phyloP scores from a whole-genome alignment of 2,329 filamentous ascomycete species.

The Falciphora oryzae region DNA sequence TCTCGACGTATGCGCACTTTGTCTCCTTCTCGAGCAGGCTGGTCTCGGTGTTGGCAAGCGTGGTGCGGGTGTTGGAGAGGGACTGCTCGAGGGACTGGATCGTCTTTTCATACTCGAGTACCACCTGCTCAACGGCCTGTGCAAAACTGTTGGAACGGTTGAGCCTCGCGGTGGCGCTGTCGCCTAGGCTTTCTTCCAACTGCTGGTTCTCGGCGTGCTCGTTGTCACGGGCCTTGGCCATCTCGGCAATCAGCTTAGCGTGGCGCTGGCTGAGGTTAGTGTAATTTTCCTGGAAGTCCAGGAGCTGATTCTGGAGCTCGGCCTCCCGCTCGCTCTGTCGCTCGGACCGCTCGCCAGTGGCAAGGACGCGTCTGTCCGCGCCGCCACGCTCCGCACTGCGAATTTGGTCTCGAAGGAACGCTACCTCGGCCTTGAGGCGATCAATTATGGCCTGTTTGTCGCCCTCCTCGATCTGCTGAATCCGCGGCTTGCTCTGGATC shows the following conservation, averaged over 20 bases:
- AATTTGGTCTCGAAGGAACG: constrained; percentile 91
- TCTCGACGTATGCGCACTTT: constrained; percentile 88
- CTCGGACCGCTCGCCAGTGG: constrained; percentile 66
- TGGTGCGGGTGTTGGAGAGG: constrained; percentile 78
- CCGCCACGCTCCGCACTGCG: constrained; percentile 68
- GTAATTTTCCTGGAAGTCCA: constrained; percentile 94
- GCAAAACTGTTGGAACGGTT: constrained; percentile 96
- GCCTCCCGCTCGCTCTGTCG: constrained; percentile 78
- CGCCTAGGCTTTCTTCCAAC: constrained; percentile 59
- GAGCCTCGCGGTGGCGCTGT: constrained; percentile 77
- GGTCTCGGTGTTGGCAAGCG: constrained; percentile 79
- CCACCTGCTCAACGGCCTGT: constrained; percentile 90
- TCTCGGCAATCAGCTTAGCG: constrained; percentile 89
- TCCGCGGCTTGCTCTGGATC: constrained; percentile 95
- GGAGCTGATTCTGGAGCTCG: constrained; percentile 87
- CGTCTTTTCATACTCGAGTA: constrained; percentile 97
- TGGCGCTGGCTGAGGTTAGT: constrained; percentile 85
- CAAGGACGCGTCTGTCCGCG: constrained; percentile 46
- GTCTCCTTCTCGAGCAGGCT: constrained; percentile 87
- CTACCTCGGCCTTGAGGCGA: constrained; percentile 85
- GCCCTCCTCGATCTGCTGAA: constrained; percentile 87
- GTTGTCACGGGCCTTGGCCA: constrained; percentile 76
- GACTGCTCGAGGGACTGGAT: constrained; percentile 92
- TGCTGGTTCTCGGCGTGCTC: constrained; percentile 55
- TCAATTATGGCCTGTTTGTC: constrained; percentile 95